A percentile compares a stretch with the other conserved stretches of the same genome.
Evolutionary conservation across 805 yeast species (phyloP).

Genomic region (Isabelozyma pseudorhagii): DNA sequence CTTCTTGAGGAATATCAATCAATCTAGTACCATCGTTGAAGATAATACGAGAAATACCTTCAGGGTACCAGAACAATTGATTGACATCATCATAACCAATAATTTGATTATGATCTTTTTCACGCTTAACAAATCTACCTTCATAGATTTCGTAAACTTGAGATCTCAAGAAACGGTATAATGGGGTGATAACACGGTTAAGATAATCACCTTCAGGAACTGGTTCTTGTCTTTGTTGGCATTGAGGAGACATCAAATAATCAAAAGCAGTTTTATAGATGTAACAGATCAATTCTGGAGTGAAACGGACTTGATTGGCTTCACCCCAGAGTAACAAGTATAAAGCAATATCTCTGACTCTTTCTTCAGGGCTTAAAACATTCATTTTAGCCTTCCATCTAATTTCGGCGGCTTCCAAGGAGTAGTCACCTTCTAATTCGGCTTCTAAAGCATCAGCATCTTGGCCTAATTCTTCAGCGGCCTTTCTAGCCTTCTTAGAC

Average conservation of each 20-base stretch:
- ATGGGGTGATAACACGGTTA: conserved; percentile 88
- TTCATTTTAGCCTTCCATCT: conserved; percentile 87
- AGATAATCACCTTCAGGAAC: conserved; percentile 89
- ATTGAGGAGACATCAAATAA: conserved; percentile 81
- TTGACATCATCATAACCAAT: conserved; percentile 97
- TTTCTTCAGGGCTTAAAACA: conserved; percentile 65
- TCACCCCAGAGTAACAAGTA: conserved; percentile 85
- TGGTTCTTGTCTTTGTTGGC: conserved; percentile 83
- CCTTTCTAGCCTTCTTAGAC: conserved; percentile 72
- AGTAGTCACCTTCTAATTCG: conserved; percentile 79
- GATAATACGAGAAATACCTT: conserved; percentile 90
- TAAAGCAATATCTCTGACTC: conserved; percentile 74
- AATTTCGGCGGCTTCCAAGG: conserved; percentile 78
- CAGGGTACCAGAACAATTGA: conserved; percentile 99
- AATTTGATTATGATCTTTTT: conserved; percentile 75
- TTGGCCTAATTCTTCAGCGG: conserved; percentile 63
- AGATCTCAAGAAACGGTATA: conserved; percentile 74
- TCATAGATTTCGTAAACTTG: conserved; percentile 80
- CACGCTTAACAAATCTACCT: conserved; percentile 82
- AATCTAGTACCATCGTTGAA: conserved; percentile 91
- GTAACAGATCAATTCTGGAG: conserved; percentile 86
- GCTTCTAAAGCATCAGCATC: conserved; percentile 59
- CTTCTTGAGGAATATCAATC: conserved; percentile 84
- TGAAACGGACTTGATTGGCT: conserved; percentile 91
- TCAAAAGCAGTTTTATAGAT: conserved; percentile 93